Conservation (phyloP, 2,329 filamentous ascomycete genomes). For the Xylariaceae sp. region DNA sequence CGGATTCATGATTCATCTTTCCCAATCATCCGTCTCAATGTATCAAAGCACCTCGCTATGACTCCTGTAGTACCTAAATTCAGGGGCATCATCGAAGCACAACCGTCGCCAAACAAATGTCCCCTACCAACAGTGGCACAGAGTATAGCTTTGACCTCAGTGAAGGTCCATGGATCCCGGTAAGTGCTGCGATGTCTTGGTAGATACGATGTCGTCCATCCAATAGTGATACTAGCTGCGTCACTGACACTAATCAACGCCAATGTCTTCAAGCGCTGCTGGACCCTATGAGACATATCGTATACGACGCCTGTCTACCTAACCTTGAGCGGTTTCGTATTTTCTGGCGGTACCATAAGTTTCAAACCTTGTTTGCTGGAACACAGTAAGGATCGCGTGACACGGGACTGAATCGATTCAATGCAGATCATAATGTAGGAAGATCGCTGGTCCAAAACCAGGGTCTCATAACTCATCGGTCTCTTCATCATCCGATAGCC, state of each 20-base stretch:
- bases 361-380: background rate
- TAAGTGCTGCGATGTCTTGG: background rate
- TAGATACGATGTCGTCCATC: background rate
- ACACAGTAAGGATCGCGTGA: background rate
- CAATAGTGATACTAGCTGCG: background rate
- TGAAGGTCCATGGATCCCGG: background rate
- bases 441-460: background rate
- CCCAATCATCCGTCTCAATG: background rate
- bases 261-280: background rate
- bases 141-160: background rate
- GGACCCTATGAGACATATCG: background rate
- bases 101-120: background rate
- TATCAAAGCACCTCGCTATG: background rate
- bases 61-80: background rate
- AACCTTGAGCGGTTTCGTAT: background rate
- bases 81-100: background rate
- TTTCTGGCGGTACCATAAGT: background rate
- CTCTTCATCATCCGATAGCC: slow-evolving; percentile 30
- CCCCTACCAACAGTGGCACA: background rate
- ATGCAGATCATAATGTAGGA: background rate
- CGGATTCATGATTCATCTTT: background rate
- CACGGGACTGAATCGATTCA: background rate
- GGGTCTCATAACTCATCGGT: slow-evolving; percentile 28
- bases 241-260: background rate
- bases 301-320: background rate